phyloP scores from a whole-genome alignment of 2,329 filamentous ascomycete species.

The Scytalidium lignicola region DNA sequence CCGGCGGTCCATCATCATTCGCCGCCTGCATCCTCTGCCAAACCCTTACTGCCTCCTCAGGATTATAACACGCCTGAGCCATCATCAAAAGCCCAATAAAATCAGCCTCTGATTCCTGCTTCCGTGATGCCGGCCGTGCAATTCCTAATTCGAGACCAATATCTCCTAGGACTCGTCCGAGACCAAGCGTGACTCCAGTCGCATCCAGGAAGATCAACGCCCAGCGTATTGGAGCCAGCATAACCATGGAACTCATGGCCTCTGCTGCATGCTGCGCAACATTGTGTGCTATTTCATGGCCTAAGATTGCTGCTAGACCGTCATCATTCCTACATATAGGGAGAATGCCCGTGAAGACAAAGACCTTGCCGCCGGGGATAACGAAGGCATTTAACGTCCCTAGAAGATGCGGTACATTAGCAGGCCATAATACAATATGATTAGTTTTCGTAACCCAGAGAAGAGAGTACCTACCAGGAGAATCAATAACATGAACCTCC shows the following conservation, averaged over 20 bases:
- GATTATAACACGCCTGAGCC: constrained; percentile 73
- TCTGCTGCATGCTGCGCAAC: constrained; percentile 65
- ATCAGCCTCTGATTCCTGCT: constrained; percentile 73
- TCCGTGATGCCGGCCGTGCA: constrained; percentile 60
- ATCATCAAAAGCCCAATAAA: constrained; percentile 81
- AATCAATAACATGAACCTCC: constrained; percentile 73
- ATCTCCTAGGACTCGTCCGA: constrained; percentile 19
- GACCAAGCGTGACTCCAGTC: constrained; percentile 15
- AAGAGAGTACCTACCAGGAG: constrained; percentile 43
- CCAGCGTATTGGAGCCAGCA: constrained; percentile 33
- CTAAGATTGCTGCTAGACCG: constrained; percentile 68
- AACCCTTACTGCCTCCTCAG: constrained; percentile 58
- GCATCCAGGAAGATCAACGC: constrained; percentile 30
- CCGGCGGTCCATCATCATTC: constrained; percentile 49
- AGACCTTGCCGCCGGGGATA: constrained; percentile 73
- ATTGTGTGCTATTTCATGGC: constrained; percentile 77
- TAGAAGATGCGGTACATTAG: neutral
- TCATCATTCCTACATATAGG: constrained; percentile 62
- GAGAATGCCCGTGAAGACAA: constrained; percentile 70
- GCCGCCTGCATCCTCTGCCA: constrained; percentile 62
- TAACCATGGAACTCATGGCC: constrained; percentile 39
- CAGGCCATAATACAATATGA: neutral
- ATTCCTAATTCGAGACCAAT: constrained; percentile 54
- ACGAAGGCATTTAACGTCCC: constrained; percentile 66
- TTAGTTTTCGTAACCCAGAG: neutral